Evolutionary conservation across 2,329 filamentous ascomycete genomes (phyloP), one percentile per base, ranked within the genome.

Genomic region (Paecilomyces dactylethromorphus): DNA sequence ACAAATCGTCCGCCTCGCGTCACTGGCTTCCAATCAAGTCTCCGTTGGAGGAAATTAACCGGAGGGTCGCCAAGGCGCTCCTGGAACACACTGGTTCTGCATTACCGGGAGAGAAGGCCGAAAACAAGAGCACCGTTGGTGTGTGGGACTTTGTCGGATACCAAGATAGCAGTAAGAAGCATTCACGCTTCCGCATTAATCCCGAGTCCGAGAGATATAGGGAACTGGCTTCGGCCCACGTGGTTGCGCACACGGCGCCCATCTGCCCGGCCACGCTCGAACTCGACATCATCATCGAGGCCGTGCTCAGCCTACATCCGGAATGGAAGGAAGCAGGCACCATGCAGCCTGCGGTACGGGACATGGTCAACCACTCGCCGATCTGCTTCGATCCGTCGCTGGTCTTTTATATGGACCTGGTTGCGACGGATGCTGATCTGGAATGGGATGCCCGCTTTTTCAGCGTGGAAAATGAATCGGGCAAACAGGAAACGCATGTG

Each of bases 1-100:
- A 78, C 13, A 71, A 74, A 52, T 35, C 32, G 8, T 11, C 32
- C 11, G 32, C 32, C 11, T 54, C 64, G 0, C 56, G 64, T 0
- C 77, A 79, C 55, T 79, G 77, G 77, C 53, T 79, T 12, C 68
- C 74, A 1, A 55, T 74, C 3, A 74, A 32, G 51, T 35, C 29
- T 31, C 61, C 64, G 56, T 29, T 18, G 3, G 56, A 60, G 31
- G 32, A 35, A 11, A 35, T 35, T 11, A 35, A 35, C 32, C 11
- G 32, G 32, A 35, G 32, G 32, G 32, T 35, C 32, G 32, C 32
- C 11, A 35, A 35, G 8, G 32, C 32, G 15, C 3, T 35, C 32
- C 32, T 12, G 32, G 32, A 35, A 13, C 32, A 35, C 11, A 35
- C 32, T 35, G 32, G 32, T 4, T n/a, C n/a, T n/a, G 32, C 8